phyloP scores from a whole-genome alignment of 2,329 filamentous ascomycete genomes.

The Metarhizium album region DNA sequence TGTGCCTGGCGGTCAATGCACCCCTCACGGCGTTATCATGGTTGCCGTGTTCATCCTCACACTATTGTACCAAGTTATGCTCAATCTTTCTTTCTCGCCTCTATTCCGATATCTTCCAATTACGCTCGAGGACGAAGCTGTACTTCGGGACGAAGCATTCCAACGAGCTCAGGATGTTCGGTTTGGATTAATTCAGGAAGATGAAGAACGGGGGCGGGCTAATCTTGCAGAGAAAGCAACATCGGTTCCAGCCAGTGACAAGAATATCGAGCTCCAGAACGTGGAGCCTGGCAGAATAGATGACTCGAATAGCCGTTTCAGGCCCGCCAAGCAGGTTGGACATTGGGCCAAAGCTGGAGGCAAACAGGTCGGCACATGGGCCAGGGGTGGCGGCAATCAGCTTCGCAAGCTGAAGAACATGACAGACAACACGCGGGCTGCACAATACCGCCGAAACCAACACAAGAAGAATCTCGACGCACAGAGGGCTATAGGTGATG shows the following conservation, averaged over 20 bases:
- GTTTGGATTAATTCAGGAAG: slow-evolving; percentile 48
- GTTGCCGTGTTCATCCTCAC: slow-evolving; percentile 64
- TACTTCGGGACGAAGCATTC: slow-evolving; percentile 82
- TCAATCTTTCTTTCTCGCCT: slow-evolving; percentile 77
- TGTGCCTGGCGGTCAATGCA: slow-evolving; percentile 53
- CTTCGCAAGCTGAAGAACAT: slow-evolving; percentile 31
- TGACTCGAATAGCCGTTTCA: slow-evolving; percentile 22
- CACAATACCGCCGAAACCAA: slow-evolving; percentile 36
- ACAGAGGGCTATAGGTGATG: slow-evolving; percentile 63
- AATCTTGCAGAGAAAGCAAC: slow-evolving; percentile 26
- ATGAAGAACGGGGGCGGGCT: slow-evolving; percentile 24
- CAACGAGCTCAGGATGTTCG: slow-evolving; percentile 64
- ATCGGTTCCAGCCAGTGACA: slow-evolving; percentile 23
- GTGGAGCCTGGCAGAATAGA: slow-evolving; percentile 14
- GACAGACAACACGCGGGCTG: slow-evolving; percentile 26
- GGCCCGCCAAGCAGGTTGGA: slow-evolving; percentile 36
- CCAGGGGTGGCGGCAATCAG: slow-evolving; percentile 35
- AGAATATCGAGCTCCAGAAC: slow-evolving; percentile 29
- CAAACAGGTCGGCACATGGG: slow-evolving; percentile 22
- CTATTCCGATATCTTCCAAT: slow-evolving; percentile 85
- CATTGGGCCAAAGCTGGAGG: slow-evolving; percentile 30
- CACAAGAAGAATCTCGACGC: slow-evolving; percentile 56
- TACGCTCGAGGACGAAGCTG: slow-evolving; percentile 90
- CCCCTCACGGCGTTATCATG: slow-evolving; percentile 76
- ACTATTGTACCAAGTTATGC: slow-evolving; percentile 62